Evolutionary conservation across 192 early-diverging fungal species (phyloP), one percentile per base, ranked within the genome.

Genomic region (Cetraspora pellucida): DNA sequence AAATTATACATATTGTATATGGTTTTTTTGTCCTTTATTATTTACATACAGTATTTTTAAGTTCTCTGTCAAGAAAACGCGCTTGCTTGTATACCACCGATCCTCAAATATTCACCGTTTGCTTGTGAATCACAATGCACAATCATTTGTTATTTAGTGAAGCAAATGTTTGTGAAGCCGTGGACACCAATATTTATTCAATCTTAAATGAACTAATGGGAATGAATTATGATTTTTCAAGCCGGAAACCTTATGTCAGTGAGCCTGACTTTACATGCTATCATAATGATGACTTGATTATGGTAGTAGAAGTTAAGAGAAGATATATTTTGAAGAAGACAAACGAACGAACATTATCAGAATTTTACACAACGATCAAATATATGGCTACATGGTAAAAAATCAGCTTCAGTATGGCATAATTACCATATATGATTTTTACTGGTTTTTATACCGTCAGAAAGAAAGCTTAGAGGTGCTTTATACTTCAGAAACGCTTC

Each of bases 401-500:
- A 44, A 27, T 60, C 16, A 74, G 23, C 59, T 60, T 61, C 1
- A 63, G n/a, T 74, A 63, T 74, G 57, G 44, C 50, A 27, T 47
- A 49, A 31, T 74, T 19, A 47, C 58, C 10, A 75, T 59, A n/a
- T 61, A 74, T 74, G 58, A 74, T 28, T 25, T 58, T 27, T 31
- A 75, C 44, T 75, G 59, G 73, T 63, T 75, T 63, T 10, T 75
- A 21, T 43, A 21, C 27, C 21, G 60, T 47, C 55, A 52, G 19
- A 58, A 72, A 16, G 55, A 74, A 2, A 28, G 37, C 25, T 45
- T 55, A 72, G 6, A 44, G 46, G 44, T 25, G 59, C 73, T 75
- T 75, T 63, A 27, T 3, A 63, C 63, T 49, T 75, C 73, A 63
- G 11, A 75, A 45, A 64, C 73, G 6, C 59, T 63, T 75, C 10